phyloP scores from a whole-genome alignment of 2,329 filamentous ascomycete genomes.

The Thielaviopsis ethacetica region DNA sequence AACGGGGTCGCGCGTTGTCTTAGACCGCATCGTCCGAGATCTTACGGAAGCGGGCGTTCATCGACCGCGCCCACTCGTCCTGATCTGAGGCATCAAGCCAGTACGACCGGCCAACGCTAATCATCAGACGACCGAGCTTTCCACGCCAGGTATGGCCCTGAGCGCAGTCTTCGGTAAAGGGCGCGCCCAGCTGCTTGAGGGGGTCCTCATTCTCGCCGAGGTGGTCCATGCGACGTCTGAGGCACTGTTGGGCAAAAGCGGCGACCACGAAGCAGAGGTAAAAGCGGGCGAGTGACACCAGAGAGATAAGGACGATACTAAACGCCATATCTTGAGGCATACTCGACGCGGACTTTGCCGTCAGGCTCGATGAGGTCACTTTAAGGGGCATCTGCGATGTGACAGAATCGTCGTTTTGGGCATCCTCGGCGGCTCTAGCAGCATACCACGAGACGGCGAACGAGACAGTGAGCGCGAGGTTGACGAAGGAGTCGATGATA shows the following conservation, averaged over 20 bases:
- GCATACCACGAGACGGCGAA: conserved; percentile 83
- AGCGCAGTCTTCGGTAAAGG: conserved; percentile 51
- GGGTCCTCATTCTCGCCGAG: conserved; percentile 9
- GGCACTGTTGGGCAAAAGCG: conserved; percentile 60
- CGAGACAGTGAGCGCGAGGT: conserved; percentile 62
- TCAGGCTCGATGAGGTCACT: conserved; percentile 5
- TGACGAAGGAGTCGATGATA: conserved; percentile 65
- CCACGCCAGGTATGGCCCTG: conserved; percentile 69
- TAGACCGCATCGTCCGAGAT: conserved; percentile 10
- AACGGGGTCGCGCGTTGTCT: background rate
- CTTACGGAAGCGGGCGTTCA: conserved; percentile 13
- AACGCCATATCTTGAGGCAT: conserved; percentile 46
- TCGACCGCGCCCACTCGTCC: conserved; percentile 47
- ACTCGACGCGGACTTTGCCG: conserved; percentile 2
- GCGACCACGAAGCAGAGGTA: conserved; percentile 79
- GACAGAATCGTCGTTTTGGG: conserved; percentile 9
- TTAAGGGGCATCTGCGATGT: conserved; percentile 10
- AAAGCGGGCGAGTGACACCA: conserved; percentile 57
- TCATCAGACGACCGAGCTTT: conserved; percentile 61
- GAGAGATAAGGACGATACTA: conserved; percentile 60
- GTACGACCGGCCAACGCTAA: conserved; percentile 56
- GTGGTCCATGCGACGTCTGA: conserved; percentile 43
- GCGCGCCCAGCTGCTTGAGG: conserved; percentile 26
- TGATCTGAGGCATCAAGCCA: conserved; percentile 60
- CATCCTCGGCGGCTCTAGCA: conserved; percentile 31